A percentile compares a stretch with the other conserved stretches of the same genome.
Evolutionary conservation across 352 stramenopile genomes (phyloP).

Genomic region (Globisporangium cylindrosporum): DNA sequence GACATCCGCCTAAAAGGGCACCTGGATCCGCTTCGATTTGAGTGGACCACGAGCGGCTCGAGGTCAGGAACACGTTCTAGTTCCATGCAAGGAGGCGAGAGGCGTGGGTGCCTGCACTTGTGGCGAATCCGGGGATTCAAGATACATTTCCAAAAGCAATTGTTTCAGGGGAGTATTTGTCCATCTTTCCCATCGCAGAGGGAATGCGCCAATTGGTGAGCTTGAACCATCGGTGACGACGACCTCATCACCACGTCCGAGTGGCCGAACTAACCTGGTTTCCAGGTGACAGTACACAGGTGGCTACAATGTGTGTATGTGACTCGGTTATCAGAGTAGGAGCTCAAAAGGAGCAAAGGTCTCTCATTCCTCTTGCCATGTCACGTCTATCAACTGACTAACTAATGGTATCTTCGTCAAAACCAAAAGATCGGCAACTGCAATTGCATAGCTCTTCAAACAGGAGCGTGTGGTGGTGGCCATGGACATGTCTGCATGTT

Average conservation of each 20-base stretch:
- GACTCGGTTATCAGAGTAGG: neutral
- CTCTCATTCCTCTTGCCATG: neutral
- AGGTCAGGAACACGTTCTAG: neutral
- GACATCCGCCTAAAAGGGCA: neutral
- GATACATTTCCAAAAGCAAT: no score
- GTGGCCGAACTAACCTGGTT: neutral
- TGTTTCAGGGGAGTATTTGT: no score
- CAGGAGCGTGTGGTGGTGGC: no score
- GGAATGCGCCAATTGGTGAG: neutral
- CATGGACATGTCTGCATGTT: neutral
- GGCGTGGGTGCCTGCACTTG: no score
- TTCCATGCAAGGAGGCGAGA: no score
- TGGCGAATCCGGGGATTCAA: no score
- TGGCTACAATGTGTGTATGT: no score
- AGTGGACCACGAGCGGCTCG: no score
- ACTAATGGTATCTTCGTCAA: neutral
- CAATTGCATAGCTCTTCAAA: no score
- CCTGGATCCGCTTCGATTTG: no score
- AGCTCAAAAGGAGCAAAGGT: neutral
- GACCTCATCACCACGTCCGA: neutral
- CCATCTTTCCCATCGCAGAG: neutral
- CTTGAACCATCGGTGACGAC: neutral
- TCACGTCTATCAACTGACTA: neutral
- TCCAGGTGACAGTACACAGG: no score
- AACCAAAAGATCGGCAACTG: no score